phyloP scores from a whole-genome alignment of 2,329 filamentous ascomycete genomes.

The Ophiocordyceps robertsii region DNA sequence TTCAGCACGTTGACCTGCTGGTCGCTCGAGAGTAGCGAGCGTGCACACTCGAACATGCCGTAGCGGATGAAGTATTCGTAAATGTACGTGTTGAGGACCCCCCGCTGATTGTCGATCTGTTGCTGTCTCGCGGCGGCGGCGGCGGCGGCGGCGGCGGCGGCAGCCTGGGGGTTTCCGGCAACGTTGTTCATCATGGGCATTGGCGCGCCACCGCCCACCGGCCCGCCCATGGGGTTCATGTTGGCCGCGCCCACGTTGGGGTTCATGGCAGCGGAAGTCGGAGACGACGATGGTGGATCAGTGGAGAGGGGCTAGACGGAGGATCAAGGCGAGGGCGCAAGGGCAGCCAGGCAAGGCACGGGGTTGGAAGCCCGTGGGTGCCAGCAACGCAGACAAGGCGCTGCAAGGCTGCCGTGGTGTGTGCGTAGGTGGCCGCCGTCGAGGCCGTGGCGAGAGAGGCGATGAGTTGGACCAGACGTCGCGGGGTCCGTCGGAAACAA shows the following conservation, averaged over 20 bases:
- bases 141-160: constrained; percentile 14
- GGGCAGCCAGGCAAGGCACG: constrained; percentile 1
- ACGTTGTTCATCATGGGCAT: constrained; percentile 57
- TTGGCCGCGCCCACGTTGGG: constrained; percentile 50
- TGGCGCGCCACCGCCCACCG: constrained; percentile 40
- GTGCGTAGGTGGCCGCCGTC: constrained; percentile 14
- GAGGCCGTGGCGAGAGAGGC: constrained; percentile 14
- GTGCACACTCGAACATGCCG: constrained; percentile 71
- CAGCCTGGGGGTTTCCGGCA: constrained; percentile 20
- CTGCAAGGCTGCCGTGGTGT: constrained; percentile 10
- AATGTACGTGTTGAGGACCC: constrained; percentile 70
- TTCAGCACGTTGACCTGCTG: constrained; percentile 54
- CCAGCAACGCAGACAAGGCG: constrained; percentile 13
- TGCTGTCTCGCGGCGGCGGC: constrained; percentile 21
- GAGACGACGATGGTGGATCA: constrained; percentile 6
- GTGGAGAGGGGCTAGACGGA: not conserved
- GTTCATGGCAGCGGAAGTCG: constrained; percentile 32
- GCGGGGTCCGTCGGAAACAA: constrained; percentile 2
- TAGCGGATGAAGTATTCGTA: constrained; percentile 86
- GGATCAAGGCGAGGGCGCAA: not conserved
- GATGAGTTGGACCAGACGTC: constrained; percentile 3
- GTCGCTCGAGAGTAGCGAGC: constrained; percentile 54
- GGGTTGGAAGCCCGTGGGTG: constrained; percentile 10
- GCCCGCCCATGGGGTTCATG: constrained; percentile 57
- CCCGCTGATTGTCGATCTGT: constrained; percentile 33